Conservation (phyloP, 2,329 filamentous ascomycete genomes). For the Fusarium sp. region DNA sequence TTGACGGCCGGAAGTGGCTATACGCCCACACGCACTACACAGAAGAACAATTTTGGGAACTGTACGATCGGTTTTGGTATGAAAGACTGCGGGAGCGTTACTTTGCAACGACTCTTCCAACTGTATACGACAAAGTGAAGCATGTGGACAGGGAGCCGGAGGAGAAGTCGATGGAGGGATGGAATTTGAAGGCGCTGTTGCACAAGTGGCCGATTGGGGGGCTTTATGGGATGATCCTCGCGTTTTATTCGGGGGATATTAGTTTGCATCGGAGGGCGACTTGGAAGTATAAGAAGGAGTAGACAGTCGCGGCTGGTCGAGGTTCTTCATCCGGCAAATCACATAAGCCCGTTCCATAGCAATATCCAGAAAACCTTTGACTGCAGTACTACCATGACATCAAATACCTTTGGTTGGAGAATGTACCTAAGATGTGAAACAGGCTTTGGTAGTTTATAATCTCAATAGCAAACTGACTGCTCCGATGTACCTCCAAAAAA, state of each 20-base stretch:
- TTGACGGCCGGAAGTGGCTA: slow-evolving; percentile 83
- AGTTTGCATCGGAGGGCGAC: slow-evolving; percentile 14
- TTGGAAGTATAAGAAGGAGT: slow-evolving; percentile 20
- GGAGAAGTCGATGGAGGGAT: neutral
- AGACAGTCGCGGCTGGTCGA: neutral
- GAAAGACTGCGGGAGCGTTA: slow-evolving; percentile 70
- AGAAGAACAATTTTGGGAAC: slow-evolving; percentile 71
- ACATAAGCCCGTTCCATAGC: too few species aligned
- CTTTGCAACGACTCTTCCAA: slow-evolving; percentile 66
- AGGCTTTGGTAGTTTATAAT: too few species aligned
- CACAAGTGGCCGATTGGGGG: slow-evolving; percentile 39
- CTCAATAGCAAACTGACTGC: too few species aligned
- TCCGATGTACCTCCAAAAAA: neutral
- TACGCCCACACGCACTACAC: slow-evolving; percentile 84
- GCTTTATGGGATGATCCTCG: slow-evolving; percentile 39
- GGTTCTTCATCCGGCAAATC: neutral
- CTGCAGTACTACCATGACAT: too few species aligned
- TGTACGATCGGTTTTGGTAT: slow-evolving; percentile 70
- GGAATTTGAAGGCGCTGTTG: neutral
- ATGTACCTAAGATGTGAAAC: too few species aligned
- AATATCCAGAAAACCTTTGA: too few species aligned
- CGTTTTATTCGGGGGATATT: slow-evolving; percentile 36
- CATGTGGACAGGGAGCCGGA: slow-evolving; percentile 55
- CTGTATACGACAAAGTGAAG: slow-evolving; percentile 74
- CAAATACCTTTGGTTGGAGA: too few species aligned